A percentile compares a stretch with the other conserved stretches of the same genome.
Conservation (phyloP, 1,284 basidiomycete genomes). For the Cerrena zonata region DNA sequence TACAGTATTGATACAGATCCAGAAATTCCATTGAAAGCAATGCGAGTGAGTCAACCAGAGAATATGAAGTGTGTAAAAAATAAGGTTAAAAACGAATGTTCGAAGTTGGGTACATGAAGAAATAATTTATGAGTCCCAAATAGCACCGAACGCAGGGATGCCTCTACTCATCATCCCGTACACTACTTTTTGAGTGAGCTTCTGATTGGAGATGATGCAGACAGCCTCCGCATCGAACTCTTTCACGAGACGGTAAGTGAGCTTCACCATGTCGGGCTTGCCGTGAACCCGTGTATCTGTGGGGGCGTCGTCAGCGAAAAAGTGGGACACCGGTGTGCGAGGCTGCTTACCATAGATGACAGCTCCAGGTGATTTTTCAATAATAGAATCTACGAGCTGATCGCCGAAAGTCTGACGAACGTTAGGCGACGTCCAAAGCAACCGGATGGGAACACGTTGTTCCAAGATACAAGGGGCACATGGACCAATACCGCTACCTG, state of each 20-base stretch:
- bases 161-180: conserved; percentile 57
- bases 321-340: neutral
- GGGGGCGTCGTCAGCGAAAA: neutral
- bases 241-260: conserved; percentile 49
- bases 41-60: neutral
- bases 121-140: conserved; percentile 43
- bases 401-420: conserved; percentile 57
- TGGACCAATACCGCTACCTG: conserved; percentile 58
- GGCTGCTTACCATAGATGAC: conserved; percentile 46
- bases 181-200: conserved; percentile 54
- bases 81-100: neutral
- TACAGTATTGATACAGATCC: neutral
- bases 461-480: conserved; percentile 52
- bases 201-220: conserved; percentile 56
- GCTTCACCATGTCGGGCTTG: conserved; percentile 59
- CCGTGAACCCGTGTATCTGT: conserved; percentile 53
- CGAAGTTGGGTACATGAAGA: neutral
- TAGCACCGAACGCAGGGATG: conserved; percentile 56
- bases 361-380: conserved; percentile 46
- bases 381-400: conserved; percentile 50
- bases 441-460: conserved; percentile 44
- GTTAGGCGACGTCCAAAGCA: conserved; percentile 58
- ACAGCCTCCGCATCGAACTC: conserved; percentile 62
- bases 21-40: no score
- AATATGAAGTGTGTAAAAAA: conserved; percentile 1